Conservation (phyloP, 495 filamentous ascomycete species). For the Xylaria venustula region DNA sequence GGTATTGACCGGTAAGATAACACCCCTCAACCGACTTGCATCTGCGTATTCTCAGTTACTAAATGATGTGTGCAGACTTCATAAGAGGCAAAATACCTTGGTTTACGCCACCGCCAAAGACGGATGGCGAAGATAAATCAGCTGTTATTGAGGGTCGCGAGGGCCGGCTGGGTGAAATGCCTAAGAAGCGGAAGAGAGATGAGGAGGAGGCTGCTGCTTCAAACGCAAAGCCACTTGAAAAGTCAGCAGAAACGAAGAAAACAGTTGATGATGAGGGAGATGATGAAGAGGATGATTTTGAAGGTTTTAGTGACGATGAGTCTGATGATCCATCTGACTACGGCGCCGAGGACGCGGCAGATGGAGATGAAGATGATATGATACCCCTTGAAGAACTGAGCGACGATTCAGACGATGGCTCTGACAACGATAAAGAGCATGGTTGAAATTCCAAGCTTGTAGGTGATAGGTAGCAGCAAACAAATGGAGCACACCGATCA, state of each 20-base stretch:
- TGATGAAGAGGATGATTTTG: slow-evolving; percentile 27
- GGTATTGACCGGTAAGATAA: slow-evolving; percentile 62
- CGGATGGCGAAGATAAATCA: slow-evolving; percentile 49
- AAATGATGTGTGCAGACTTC: slow-evolving; percentile 59
- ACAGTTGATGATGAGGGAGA: slow-evolving; percentile 26
- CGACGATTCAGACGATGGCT: slow-evolving; percentile 46
- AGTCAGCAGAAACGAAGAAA: slow-evolving; percentile 30
- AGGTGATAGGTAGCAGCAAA: slow-evolving; percentile 8
- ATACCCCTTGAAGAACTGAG: slow-evolving; percentile 52
- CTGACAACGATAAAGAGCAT: slow-evolving; percentile 32
- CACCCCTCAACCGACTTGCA: neutral
- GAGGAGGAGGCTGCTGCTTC: slow-evolving; percentile 39
- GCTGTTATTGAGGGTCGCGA: slow-evolving; percentile 56
- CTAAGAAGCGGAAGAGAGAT: slow-evolving; percentile 55
- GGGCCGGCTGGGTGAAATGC: slow-evolving; percentile 60
- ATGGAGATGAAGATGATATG: slow-evolving; percentile 46
- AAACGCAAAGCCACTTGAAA: slow-evolving; percentile 5
- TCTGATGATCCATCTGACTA: neutral
- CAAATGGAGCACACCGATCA: slow-evolving; percentile 11
- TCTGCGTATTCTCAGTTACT: slow-evolving; percentile 35
- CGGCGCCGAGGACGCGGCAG: slow-evolving; percentile 37
- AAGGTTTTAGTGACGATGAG: slow-evolving; percentile 22
- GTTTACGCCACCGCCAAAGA: slow-evolving; percentile 79
- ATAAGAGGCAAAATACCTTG: slow-evolving; percentile 92
- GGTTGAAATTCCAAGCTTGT: slow-evolving; percentile 17